Conservation (phyloP, 2,329 filamentous ascomycete species). For the Colletotrichum euphorbiae region DNA sequence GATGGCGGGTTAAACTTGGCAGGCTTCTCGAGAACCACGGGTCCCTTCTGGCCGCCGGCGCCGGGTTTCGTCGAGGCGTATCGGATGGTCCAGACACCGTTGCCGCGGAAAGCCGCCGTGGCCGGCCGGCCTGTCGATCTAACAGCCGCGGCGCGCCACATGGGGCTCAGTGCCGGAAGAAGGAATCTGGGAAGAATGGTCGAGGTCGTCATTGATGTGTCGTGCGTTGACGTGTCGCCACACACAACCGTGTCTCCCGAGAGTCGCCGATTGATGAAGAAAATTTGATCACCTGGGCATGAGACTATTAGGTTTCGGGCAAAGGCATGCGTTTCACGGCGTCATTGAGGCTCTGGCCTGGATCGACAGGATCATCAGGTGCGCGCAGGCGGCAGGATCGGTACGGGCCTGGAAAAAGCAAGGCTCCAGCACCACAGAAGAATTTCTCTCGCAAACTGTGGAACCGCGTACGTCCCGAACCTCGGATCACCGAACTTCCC, state of each 20-base stretch:
- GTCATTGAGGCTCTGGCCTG: conserved; percentile 33
- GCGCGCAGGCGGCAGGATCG: conserved; percentile 15
- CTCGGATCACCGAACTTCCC: conserved; percentile 24
- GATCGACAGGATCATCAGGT: conserved; percentile 34
- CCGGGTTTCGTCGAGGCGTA: conserved; percentile 48
- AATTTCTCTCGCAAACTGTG: conserved; percentile 29
- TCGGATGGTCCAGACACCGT: conserved; percentile 42
- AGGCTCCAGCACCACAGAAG: conserved; percentile 27
- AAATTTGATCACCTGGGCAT: conserved; percentile 26
- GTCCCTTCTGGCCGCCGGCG: conserved; percentile 57
- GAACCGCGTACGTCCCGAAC: conserved; percentile 12
- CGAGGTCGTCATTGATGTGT: conserved; percentile 56
- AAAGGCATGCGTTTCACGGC: conserved; percentile 31
- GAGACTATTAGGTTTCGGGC: conserved; percentile 14
- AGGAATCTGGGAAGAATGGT: conserved; percentile 74
- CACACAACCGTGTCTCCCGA: neutral
- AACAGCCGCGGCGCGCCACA: conserved; percentile 59
- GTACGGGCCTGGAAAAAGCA: conserved; percentile 33
- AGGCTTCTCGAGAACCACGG: conserved; percentile 84
- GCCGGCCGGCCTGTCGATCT: conserved; percentile 46
- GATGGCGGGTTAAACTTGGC: conserved; percentile 92
- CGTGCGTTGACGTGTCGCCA: conserved; percentile 3
- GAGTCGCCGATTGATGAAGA: conserved; percentile 11
- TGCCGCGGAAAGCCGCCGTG: conserved; percentile 20
- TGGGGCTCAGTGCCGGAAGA: conserved; percentile 69